A percentile compares a stretch with the other conserved stretches of the same genome.
Evolutionary conservation across 2,329 filamentous ascomycete genomes (phyloP).

Genomic region (Davidsoniella virescens): DNA sequence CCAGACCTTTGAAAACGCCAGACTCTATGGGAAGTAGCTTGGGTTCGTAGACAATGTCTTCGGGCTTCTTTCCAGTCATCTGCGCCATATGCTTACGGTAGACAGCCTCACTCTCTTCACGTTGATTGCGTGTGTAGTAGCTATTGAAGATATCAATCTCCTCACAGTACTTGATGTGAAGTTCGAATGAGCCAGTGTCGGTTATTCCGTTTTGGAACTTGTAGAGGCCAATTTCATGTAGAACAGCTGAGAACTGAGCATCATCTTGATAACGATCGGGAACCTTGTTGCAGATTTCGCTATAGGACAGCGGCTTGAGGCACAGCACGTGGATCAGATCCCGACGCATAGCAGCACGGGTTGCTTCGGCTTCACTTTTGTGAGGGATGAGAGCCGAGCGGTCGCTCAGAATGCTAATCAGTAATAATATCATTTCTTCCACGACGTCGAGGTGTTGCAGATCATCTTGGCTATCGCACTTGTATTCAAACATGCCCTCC

Average conservation of each 20-base stretch:
- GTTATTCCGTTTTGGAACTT: constrained; percentile 79
- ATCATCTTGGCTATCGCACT: constrained; percentile 65
- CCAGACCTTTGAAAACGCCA: constrained; percentile 61
- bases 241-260: constrained; percentile 69
- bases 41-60: constrained; percentile 86
- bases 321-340: constrained; percentile 90
- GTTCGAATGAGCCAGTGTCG: constrained; percentile 85
- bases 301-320: constrained; percentile 91
- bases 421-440: constrained; percentile 86
- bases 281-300: constrained; percentile 71
- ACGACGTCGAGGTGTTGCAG: constrained; percentile 78
- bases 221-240: constrained; percentile 79
- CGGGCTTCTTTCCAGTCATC: constrained; percentile 61
- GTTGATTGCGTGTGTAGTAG: constrained; percentile 91
- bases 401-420: constrained; percentile 83
- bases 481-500: constrained; percentile 59
- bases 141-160: constrained; percentile 90
- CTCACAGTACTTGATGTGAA: constrained; percentile 72
- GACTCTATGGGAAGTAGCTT: constrained; percentile 58
- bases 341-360: constrained; percentile 58
- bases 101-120: constrained; percentile 82
- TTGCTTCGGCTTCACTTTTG: constrained; percentile 42
- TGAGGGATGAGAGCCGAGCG: constrained; percentile 60
- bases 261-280: constrained; percentile 81
- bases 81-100: constrained; percentile 79